Percentiles rank a stretch among this genome's conserved stretches.
Conservation (phyloP, 768 basidiomycete genomes). For the Tricholoma matsutake region DNA sequence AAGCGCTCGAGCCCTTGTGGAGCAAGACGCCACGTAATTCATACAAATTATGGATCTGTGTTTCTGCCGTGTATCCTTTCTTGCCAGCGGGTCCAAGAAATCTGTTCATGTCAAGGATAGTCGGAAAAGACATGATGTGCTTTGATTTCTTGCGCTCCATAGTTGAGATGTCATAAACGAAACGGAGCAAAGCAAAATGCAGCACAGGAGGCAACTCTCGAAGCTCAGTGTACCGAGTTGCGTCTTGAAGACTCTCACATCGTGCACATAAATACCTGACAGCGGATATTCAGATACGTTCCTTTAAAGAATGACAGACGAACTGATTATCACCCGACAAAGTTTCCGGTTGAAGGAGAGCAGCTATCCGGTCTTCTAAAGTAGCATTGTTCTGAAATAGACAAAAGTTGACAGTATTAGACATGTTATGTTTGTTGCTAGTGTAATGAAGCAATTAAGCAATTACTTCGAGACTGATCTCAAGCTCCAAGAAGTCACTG, state of each 20-base stretch:
- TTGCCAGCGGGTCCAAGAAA: constrained; percentile 45
- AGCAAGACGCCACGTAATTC: constrained; percentile 81
- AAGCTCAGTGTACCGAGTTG: constrained; percentile 73
- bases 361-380: constrained; percentile 71
- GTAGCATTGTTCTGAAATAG: constrained; percentile 57
- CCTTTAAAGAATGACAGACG: constrained; percentile 8
- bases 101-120: constrained; percentile 64
- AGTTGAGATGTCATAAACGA: constrained; percentile 77
- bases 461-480: constrained; percentile 76
- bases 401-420: background rate
- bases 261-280: constrained; percentile 77
- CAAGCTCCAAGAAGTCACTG: constrained; percentile 83
- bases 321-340: constrained; percentile 84
- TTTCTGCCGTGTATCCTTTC: constrained; percentile 6
- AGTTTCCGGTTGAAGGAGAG: constrained; percentile 63
- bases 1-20: constrained; percentile 91
- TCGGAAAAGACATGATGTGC: constrained; percentile 75
- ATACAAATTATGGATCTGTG: constrained; percentile 46
- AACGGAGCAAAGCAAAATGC: constrained; percentile 91
- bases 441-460: background rate
- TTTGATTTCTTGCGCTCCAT: constrained; percentile 89
- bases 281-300: background rate
- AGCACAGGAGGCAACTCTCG: constrained; percentile 78
- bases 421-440: background rate
- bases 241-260: constrained; percentile 73